Evolutionary conservation across 2,329 filamentous ascomycete species (phyloP).

Genomic region (Microdochium paspali): DNA sequence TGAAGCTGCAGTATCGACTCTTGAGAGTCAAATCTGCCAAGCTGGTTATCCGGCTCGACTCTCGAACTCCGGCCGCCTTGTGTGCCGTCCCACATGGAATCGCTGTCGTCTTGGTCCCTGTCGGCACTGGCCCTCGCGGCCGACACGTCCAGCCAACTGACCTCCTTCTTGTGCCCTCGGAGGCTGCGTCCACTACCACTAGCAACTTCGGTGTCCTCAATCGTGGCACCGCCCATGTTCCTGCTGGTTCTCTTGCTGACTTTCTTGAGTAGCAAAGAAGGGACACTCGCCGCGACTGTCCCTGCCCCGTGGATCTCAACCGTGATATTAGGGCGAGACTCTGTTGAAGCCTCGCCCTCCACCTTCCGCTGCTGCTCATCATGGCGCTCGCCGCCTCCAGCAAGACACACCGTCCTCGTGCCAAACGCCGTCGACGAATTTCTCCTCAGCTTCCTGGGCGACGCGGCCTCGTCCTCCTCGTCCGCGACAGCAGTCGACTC

Average conservation of each 20-base stretch:
- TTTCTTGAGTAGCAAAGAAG: not conserved
- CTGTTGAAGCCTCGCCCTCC: not conserved
- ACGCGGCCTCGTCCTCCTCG: not conserved
- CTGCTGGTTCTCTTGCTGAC: not conserved
- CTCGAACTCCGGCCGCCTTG: not conserved
- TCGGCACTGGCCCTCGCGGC: too few relatives aligned
- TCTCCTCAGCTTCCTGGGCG: not conserved
- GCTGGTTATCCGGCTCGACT: not conserved
- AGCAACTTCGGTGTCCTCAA: not conserved
- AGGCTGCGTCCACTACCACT: not conserved
- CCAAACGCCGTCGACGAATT: not conserved
- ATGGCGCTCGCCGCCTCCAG: not conserved
- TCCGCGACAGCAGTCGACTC: not conserved
- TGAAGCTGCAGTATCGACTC: not conserved
- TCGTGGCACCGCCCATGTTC: not conserved
- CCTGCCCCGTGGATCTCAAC: not conserved
- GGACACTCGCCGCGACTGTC: not conserved
- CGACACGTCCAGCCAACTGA: not conserved
- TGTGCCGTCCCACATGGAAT: not conserved
- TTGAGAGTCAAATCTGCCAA: not conserved
- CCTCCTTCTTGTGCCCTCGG: not conserved
- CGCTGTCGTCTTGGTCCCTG: not conserved
- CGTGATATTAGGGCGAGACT: too few relatives aligned
- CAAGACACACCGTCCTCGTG: not conserved
- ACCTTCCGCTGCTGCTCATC: not conserved